These are phyloP conservation scores for Didymella sp. DNA, from an alignment of 2,329 filamentous ascomycete genomes.

Conservation along the genomic window DNA sequence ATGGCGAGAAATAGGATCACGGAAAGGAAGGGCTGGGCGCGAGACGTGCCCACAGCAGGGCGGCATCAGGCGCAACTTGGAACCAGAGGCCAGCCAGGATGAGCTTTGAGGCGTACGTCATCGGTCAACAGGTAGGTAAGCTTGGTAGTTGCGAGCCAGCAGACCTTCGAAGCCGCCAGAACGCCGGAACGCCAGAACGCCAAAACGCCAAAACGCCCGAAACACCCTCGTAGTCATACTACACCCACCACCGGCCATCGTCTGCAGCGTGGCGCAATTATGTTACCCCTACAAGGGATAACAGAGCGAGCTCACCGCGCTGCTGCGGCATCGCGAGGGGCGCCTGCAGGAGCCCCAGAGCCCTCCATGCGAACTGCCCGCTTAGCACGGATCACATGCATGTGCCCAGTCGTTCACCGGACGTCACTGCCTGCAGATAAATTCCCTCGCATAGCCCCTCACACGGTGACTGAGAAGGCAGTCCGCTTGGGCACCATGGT, in stretches of 20 bases:
- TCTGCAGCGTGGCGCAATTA: neutral
- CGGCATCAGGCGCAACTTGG: slow-evolving; percentile 19
- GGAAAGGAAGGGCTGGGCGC: slow-evolving; percentile 14
- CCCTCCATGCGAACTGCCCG: slow-evolving; percentile 17
- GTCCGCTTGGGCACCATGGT: neutral
- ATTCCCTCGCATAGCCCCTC: slow-evolving; percentile 8
- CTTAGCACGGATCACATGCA: slow-evolving; percentile 15
- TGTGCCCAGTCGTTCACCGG: slow-evolving; percentile 6
- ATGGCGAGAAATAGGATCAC: slow-evolving; percentile 10
- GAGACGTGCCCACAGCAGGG: slow-evolving; percentile 3
- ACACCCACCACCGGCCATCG: neutral
- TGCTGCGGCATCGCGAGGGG: slow-evolving; percentile 1
- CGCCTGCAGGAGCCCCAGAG: slow-evolving; percentile 2
- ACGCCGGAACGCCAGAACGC: neutral
- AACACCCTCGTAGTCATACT: neutral
- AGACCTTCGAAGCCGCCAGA: neutral
- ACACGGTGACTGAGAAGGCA: neutral
- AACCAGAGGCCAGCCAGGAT: slow-evolving; percentile 1
- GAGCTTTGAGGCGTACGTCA: neutral
- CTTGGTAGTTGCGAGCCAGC: slow-evolving; percentile 5
- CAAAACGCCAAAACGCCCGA: too few species aligned
- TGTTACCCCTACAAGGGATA: neutral
- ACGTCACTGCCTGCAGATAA: slow-evolving; percentile 1
- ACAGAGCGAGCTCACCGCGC: neutral
- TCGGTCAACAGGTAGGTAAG: slow-evolving; percentile 2